Conservation (phyloP, 495 filamentous ascomycete genomes). For the Staphylotrichum longicolle region DNA sequence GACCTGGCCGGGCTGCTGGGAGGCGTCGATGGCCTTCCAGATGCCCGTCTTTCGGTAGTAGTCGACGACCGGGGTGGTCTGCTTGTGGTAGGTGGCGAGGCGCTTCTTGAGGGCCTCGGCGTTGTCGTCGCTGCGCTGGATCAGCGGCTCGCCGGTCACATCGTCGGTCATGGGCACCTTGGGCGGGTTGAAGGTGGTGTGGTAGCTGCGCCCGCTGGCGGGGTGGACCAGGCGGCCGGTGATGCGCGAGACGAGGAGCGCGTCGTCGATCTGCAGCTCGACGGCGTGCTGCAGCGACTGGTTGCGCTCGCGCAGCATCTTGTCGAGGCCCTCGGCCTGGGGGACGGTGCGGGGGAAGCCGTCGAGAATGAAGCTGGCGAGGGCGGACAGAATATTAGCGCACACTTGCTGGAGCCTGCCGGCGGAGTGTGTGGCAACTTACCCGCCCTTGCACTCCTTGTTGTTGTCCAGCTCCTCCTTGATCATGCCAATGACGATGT, state of each 20-base stretch:
- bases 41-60: constrained; percentile 98
- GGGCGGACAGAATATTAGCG: constrained; percentile 10
- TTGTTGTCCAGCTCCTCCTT: constrained; percentile 93
- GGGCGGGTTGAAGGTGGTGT: constrained; percentile 98
- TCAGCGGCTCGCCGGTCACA: constrained; percentile 91
- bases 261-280: constrained; percentile 95
- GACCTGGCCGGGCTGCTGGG: constrained; percentile 91
- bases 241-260: constrained; percentile 89
- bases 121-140: constrained; percentile 96
- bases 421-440: constrained; percentile 36
- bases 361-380: constrained; percentile 89
- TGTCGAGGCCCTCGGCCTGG: constrained; percentile 90
- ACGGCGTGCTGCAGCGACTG: constrained; percentile 88
- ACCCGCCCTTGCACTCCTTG: constrained; percentile 94
- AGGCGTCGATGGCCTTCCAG: constrained; percentile 94
- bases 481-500: constrained; percentile 99
- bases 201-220: constrained; percentile 92
- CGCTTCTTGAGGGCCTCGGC: constrained; percentile 96
- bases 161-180: constrained; percentile 93
- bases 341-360: constrained; percentile 96
- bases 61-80: constrained; percentile 85
- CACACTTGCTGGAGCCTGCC: neutral
- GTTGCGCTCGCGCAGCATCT: constrained; percentile 72
- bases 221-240: constrained; percentile 95
- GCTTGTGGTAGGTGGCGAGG: constrained; percentile 85